Evolutionary conservation across 1,139 yeast genomes (phyloP).

Genomic region (Pichia sorboxylosa): DNA sequence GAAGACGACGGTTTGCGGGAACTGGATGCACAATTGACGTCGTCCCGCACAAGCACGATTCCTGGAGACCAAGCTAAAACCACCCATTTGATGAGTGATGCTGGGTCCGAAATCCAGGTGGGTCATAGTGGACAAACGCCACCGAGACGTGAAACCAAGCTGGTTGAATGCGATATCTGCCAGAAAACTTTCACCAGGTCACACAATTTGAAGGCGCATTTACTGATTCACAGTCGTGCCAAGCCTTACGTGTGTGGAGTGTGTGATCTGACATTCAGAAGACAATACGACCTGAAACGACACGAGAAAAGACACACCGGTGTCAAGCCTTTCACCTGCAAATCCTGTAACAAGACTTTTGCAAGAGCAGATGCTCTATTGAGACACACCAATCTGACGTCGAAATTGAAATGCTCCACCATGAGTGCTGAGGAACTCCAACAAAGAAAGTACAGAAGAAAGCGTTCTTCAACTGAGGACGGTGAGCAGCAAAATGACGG

Average conservation of each 20-base stretch:
- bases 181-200: constrained; percentile 54
- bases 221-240: constrained; percentile 53
- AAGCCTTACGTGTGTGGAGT: constrained; percentile 60
- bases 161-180: constrained; percentile 47
- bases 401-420: too few relatives aligned
- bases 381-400: constrained; percentile 42
- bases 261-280: constrained; percentile 53
- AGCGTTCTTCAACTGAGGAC: too few relatives aligned
- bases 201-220: constrained; percentile 66
- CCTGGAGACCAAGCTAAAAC: too few relatives aligned
- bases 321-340: constrained; percentile 56
- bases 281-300: constrained; percentile 66
- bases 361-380: constrained; percentile 72
- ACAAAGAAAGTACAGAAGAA: too few relatives aligned
- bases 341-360: constrained; percentile 51
- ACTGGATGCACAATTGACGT: too few relatives aligned
- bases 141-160: constrained; percentile 14
- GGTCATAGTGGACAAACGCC: too few relatives aligned
- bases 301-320: constrained; percentile 72
- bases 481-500: neutral
- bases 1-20: too few relatives aligned
- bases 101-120: too few relatives aligned
- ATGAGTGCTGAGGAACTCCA: too few relatives aligned
- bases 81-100: too few relatives aligned
- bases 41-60: too few relatives aligned